Conservation (phyloP, 140 eudicot genomes). For the Stevia rebaudiana region DNA sequence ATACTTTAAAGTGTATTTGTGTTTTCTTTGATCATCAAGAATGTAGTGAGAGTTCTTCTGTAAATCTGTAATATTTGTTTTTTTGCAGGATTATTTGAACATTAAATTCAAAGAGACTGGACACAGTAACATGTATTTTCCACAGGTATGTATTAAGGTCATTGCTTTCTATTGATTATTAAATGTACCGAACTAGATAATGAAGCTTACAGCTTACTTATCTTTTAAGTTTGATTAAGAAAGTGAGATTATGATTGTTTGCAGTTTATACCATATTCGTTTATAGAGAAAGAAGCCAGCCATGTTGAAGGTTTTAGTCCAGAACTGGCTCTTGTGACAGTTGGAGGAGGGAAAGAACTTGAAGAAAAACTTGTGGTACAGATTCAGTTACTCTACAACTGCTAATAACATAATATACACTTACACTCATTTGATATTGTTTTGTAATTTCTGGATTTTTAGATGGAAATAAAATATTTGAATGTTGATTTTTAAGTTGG, state of each 20-base stretch:
- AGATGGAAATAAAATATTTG: not conserved
- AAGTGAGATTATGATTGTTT: conserved; percentile 6
- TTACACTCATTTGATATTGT: not conserved
- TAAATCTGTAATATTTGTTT: not conserved
- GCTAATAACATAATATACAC: not conserved
- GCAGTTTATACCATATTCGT: conserved; percentile 96
- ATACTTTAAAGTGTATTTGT: not conserved
- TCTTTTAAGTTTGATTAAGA: not conserved
- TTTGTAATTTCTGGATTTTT: not conserved
- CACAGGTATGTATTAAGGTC: conserved; percentile 51
- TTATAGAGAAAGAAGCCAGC: conserved; percentile 98
- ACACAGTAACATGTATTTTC: conserved; percentile 95
- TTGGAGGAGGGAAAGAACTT: conserved; percentile 99
- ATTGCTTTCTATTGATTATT: not conserved
- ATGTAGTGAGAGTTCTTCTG: not conserved
- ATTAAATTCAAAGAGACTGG: conserved; percentile 96
- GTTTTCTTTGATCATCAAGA: not conserved
- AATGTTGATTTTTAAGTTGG: conserved; percentile 19
- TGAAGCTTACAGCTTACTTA: not conserved
- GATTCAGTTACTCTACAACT: conserved; percentile 12
- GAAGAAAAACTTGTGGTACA: conserved; percentile 99
- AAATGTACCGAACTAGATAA: not conserved
- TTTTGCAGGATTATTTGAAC: conserved; percentile 82
- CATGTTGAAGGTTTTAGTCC: conserved; percentile 99
- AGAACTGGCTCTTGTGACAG: conserved; percentile 92